A percentile compares a stretch with the other conserved stretches of the same genome.
Conservation (phyloP, 805 yeast species). For the Kuraishia cidri region DNA sequence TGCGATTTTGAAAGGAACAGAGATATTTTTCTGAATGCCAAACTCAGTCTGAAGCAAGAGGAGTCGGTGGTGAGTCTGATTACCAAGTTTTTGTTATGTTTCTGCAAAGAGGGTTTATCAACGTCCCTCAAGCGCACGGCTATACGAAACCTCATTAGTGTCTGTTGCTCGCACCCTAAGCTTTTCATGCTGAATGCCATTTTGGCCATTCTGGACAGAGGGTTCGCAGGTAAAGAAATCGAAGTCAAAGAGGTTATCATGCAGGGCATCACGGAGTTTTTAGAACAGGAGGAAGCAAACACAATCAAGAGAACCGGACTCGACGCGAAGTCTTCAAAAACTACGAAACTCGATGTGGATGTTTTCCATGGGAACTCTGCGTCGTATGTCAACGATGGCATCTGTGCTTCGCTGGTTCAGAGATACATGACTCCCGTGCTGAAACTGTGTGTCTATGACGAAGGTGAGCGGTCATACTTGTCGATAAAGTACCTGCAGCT, state of each 20-base stretch:
- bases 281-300: constrained; percentile 45
- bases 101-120: constrained; percentile 29
- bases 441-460: constrained; percentile 35
- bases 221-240: constrained; percentile 26
- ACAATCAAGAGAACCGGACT: constrained; percentile 30
- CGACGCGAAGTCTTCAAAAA: constrained; percentile 24
- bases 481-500: constrained; percentile 48
- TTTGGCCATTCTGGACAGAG: constrained; percentile 40
- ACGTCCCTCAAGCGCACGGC: constrained; percentile 37
- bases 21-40: constrained; percentile 25
- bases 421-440: constrained; percentile 44
- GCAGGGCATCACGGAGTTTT: constrained; percentile 48
- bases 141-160: constrained; percentile 43
- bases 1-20: constrained; percentile 49
- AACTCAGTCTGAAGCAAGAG: constrained; percentile 31
- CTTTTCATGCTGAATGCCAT: constrained; percentile 54
- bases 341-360: constrained; percentile 29
- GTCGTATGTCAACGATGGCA: constrained; percentile 51
- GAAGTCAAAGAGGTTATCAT: constrained; percentile 42
- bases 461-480: constrained; percentile 33
- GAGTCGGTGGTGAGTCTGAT: constrained; percentile 54
- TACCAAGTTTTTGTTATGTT: constrained; percentile 46
- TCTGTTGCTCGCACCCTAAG: constrained; percentile 58
- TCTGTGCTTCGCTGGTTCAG: constrained; percentile 66
- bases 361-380: constrained; percentile 47